Conservation (phyloP, 345 rosid genomes). For the Hirschfeldia incana region DNA sequence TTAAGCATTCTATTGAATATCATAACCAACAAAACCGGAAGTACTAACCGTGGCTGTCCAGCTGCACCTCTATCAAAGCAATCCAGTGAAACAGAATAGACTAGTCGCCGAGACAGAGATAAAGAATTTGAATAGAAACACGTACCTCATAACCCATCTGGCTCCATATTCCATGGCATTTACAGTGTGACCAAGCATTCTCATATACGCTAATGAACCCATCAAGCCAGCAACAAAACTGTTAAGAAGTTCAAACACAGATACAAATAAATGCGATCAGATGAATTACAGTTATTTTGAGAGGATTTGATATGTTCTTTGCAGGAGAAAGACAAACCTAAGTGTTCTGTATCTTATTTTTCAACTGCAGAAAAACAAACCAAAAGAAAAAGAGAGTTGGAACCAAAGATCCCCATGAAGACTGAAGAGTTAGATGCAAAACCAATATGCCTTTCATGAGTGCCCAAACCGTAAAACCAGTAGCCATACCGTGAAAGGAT, state of each 20-base stretch:
- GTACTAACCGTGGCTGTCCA: constrained; percentile 81
- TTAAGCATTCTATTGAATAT: constrained; percentile 80
- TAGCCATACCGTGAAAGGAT: neutral
- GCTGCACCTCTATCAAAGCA: constrained; percentile 69
- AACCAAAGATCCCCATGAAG: neutral
- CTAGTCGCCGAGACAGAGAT: constrained; percentile 4
- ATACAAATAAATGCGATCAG: constrained; percentile 6
- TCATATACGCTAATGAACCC: constrained; percentile 75
- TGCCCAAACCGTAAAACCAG: neutral
- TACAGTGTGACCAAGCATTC: constrained; percentile 84
- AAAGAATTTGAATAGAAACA: constrained; percentile 6
- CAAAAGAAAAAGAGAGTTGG: constrained; percentile 3
- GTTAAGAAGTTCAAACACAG: constrained; percentile 9
- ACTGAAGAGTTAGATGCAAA: constrained; percentile 6
- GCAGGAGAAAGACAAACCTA: constrained; percentile 50
- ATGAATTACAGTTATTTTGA: neutral
- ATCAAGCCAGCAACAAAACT: constrained; percentile 83
- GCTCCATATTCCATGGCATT: constrained; percentile 89
- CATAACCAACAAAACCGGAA: constrained; percentile 90
- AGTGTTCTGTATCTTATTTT: constrained; percentile 68
- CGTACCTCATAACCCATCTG: constrained; percentile 75
- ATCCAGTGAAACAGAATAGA: constrained; percentile 2
- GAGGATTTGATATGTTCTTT: constrained; percentile 5
- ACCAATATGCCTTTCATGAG: neutral
- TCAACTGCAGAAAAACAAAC: constrained; percentile 59